A percentile compares a stretch with the other conserved stretches of the same genome.
These are phyloP conservation scores for Didymella keratinophila DNA, from an alignment of 2,329 filamentous ascomycete genomes.

Conservation along the genomic window DNA sequence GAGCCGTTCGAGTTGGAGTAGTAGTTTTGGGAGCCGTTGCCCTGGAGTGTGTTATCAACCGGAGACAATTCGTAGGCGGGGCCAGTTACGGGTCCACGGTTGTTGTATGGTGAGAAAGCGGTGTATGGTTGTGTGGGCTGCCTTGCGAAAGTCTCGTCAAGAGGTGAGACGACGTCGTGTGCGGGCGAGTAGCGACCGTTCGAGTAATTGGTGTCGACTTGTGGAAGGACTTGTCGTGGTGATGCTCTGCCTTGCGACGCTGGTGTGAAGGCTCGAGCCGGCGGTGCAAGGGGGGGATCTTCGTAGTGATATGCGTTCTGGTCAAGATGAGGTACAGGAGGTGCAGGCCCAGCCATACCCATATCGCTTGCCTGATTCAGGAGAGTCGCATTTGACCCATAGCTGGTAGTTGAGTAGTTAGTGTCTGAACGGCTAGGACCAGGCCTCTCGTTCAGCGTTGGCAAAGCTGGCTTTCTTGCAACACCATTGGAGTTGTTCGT, in stretches of 20 bases:
- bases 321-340: conserved; percentile 42
- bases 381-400: conserved; percentile 70
- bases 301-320: conserved; percentile 43
- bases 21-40: conserved; percentile 27
- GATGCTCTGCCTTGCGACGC: conserved; percentile 43
- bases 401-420: conserved; percentile 61
- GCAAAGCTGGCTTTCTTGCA: conserved; percentile 50
- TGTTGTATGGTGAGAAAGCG: conserved; percentile 45
- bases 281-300: conserved; percentile 33
- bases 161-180: conserved; percentile 34
- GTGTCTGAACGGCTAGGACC: conserved; percentile 57
- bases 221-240: conserved; percentile 38
- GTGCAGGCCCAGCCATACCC: conserved; percentile 54
- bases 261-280: conserved; percentile 39
- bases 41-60: conserved; percentile 39
- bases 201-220: conserved; percentile 41
- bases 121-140: conserved; percentile 32
- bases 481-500: conserved; percentile 33
- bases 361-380: conserved; percentile 67
- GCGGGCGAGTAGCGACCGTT: conserved; percentile 35
- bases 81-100: conserved; percentile 34
- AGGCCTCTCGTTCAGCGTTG: conserved; percentile 53
- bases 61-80: conserved; percentile 48
- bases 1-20: conserved; percentile 31
- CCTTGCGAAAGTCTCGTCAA: conserved; percentile 27